phyloP scores from a whole-genome alignment of 2,329 filamentous ascomycete genomes.

The Colletotrichum tropicicola region DNA sequence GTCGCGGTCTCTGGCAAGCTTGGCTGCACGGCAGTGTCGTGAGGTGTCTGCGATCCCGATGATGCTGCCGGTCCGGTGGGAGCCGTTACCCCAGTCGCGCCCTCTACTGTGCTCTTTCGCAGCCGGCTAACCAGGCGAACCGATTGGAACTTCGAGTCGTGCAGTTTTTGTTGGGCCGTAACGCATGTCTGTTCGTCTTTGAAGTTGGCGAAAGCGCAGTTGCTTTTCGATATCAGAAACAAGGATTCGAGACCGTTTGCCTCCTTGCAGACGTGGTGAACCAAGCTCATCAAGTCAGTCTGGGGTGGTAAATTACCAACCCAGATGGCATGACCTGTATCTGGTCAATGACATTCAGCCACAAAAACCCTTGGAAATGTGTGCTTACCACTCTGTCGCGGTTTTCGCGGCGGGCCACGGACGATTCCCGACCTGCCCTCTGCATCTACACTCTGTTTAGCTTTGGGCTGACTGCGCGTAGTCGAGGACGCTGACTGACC shows the following conservation, averaged over 20 bases:
- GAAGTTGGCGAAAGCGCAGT: slow-evolving; percentile 97
- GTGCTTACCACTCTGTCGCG: slow-evolving; percentile 67
- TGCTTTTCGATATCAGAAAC: slow-evolving; percentile 95
- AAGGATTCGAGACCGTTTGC: slow-evolving; percentile 84
- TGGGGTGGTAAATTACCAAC: slow-evolving; percentile 92
- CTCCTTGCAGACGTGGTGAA: slow-evolving; percentile 87
- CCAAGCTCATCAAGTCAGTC: slow-evolving; percentile 83
- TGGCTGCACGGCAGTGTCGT: background rate
- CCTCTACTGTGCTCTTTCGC: slow-evolving; percentile 64
- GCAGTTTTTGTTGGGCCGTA: slow-evolving; percentile 82
- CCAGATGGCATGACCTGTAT: slow-evolving; percentile 87
- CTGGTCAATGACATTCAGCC: slow-evolving; percentile 30
- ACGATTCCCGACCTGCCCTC: slow-evolving; percentile 52
- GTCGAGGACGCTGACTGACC: background rate
- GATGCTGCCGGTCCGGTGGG: slow-evolving; percentile 64
- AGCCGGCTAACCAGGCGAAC: slow-evolving; percentile 87
- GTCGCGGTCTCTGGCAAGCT: background rate
- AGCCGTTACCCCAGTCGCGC: slow-evolving; percentile 55
- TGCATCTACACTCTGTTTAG: slow-evolving; percentile 2
- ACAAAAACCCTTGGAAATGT: slow-evolving; percentile 16
- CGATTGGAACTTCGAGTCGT: slow-evolving; percentile 89
- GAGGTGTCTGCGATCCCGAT: slow-evolving; percentile 18
- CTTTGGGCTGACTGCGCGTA: background rate
- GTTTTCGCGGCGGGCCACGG: slow-evolving; percentile 63
- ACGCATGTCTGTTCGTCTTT: slow-evolving; percentile 80